These are phyloP conservation scores for Sorghum bicolor DNA, from an alignment of 176 grass and related monocot species.

Conservation along the genomic window Sorghum_bicolor_NCBIv3 NC_012870.2:75375501-75376000, in stretches of 20 bases:
- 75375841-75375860: too few species aligned
- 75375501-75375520: too few species aligned
- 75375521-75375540: too few species aligned
- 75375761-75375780: background rate
- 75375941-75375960: too few species aligned
- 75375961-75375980: too few species aligned
- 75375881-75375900: too few species aligned
- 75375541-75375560: background rate
- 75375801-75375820: background rate
- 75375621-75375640: background rate
- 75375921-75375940: too few species aligned
- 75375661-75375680: constrained; percentile 30
- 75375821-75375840: too few species aligned
- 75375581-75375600: background rate
- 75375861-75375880: too few species aligned
- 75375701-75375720: background rate
- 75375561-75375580: background rate
- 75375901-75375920: too few species aligned
- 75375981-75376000: too few species aligned
- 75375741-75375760: background rate
- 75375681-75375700: constrained; percentile 2
- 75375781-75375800: background rate
- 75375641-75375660: too few species aligned
- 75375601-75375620: background rate
- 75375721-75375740: background rate